These are phyloP conservation scores for Nemania diffusa DNA, from an alignment of 2,329 filamentous ascomycete genomes.

Conservation along the genomic window DNA sequence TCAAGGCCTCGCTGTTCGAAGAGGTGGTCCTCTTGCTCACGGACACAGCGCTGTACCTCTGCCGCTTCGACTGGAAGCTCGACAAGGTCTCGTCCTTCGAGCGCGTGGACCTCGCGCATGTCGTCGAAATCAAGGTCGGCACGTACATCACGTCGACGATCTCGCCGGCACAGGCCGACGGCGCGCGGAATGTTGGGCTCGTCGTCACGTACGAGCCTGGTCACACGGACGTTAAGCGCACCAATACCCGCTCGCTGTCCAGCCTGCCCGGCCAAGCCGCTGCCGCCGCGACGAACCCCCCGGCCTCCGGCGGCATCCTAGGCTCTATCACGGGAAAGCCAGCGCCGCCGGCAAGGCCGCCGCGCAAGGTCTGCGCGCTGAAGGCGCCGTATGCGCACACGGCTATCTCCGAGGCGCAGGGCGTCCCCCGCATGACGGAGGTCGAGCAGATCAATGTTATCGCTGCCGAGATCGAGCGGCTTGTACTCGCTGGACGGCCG, in stretches of 20 bases:
- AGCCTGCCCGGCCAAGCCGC: slow-evolving; percentile 54
- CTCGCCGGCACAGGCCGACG: slow-evolving; percentile 79
- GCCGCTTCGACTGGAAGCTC: slow-evolving; percentile 91
- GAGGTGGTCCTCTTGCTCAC: slow-evolving; percentile 91
- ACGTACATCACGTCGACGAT: slow-evolving; percentile 92
- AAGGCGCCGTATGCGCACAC: slow-evolving; percentile 66
- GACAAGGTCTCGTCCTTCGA: slow-evolving; percentile 96
- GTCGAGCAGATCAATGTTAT: slow-evolving; percentile 70
- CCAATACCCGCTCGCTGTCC: slow-evolving; percentile 86
- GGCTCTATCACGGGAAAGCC: slow-evolving; percentile 43
- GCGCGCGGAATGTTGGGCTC: slow-evolving; percentile 83
- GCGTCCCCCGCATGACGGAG: slow-evolving; percentile 61
- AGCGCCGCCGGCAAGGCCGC: slow-evolving; percentile 40
- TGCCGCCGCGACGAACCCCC: slow-evolving; percentile 31
- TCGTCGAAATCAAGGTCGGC: slow-evolving; percentile 79
- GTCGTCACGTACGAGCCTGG: slow-evolving; percentile 80
- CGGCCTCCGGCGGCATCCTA: slow-evolving; percentile 37
- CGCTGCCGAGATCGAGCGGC: slow-evolving; percentile 79
- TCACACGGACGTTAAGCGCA: slow-evolving; percentile 75
- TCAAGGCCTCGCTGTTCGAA: slow-evolving; percentile 79
- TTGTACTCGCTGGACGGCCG: slow-evolving; percentile 64
- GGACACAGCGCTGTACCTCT: slow-evolving; percentile 85
- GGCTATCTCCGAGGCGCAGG: slow-evolving; percentile 64
- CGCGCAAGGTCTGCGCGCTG: slow-evolving; percentile 62
- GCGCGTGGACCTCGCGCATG: slow-evolving; percentile 78